Base-by-base conservation (phyloP, 352 stramenopile genomes). In the Pythium folliculosum region DNA sequence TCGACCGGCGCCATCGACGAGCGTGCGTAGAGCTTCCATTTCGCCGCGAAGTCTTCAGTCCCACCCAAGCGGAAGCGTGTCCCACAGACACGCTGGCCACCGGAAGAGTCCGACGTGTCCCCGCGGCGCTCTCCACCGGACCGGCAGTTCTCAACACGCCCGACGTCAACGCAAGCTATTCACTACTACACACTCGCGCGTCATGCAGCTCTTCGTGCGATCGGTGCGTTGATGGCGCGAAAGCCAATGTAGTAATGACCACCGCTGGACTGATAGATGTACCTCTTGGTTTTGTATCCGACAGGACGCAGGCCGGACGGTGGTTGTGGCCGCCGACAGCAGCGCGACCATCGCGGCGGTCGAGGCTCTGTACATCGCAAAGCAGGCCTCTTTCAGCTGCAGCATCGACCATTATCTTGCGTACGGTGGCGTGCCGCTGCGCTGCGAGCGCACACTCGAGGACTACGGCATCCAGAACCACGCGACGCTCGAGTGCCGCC, bases 401-500 rank as follows among this genome's bases (percentile, higher is more conserved):
- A 17, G 22, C 21, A 19, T 32, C 19, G 44, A 62, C 48, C 25
- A 72, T 49, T 91, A 88, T 60, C 62, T 91, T 5, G 75, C 78
- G 45, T 91, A 89, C 59, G 82, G 82, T 16, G 84, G 84, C 3
- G 79, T 86, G 60, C 84, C 84, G 30, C 52, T 92, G 60, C 81
- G 77, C 2, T 55, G 68, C 16, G 69, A 80, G 21, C 67, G 74
- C n/a, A 77, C 76, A 51, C 53, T 91, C 25, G 57, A 27, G 6
- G 84, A 92, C 48, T 90, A 91, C 38, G 81, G 75, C n/a, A 84
- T 92, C 65, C 82, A 90, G 64, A 77, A 88, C 53, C 70, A 82
- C 60, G 78, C 84, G 48, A 92, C 84, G 69, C 70, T 92, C 21
- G 71, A 89, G 44, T 67, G 73, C 16, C 69, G 72, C 4, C 37